phyloP scores from a whole-genome alignment of 78 protist species.

The Dictyostelium firmibasis region DNA sequence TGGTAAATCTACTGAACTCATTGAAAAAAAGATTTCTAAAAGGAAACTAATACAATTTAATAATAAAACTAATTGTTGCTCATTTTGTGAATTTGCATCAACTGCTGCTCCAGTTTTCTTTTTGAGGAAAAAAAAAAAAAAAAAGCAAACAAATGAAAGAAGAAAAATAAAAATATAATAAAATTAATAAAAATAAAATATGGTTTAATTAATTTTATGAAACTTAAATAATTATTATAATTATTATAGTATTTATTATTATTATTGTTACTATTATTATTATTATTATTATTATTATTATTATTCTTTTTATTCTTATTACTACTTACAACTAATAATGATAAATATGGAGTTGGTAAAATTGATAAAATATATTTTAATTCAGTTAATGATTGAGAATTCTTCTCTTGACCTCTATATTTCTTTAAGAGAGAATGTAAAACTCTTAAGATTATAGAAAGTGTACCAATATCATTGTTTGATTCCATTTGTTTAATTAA shows the following conservation, averaged over 20 bases:
- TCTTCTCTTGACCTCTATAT: slow-evolving; percentile 3
- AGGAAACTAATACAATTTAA: neutral
- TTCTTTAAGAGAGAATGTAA: slow-evolving; percentile 32
- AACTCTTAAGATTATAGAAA: neutral
- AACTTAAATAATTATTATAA: neutral
- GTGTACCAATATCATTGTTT: neutral
- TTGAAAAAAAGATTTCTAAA: slow-evolving; percentile 65
- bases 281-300: neutral
- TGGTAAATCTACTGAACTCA: slow-evolving; percentile 87
- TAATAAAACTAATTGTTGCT: neutral
- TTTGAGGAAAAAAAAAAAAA: neutral
- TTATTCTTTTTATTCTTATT: no score
- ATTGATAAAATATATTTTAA: slow-evolving; percentile 40
- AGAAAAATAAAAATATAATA: no score
- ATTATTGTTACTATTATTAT: neutral
- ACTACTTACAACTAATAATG: slow-evolving; percentile 34
- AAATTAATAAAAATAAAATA: no score
- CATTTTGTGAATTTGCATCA: slow-evolving; percentile 1
- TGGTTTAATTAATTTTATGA: no score
- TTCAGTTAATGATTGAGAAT: neutral
- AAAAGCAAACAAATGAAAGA: no score
- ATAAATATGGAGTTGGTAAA: slow-evolving; percentile 46
- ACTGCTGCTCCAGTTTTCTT: slow-evolving; percentile 3
- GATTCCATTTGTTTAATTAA: neutral
- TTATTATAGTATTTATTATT: neutral